Base-by-base conservation (phyloP, 2,329 filamentous ascomycete species). In the Colletotrichum viniferum region DNA sequence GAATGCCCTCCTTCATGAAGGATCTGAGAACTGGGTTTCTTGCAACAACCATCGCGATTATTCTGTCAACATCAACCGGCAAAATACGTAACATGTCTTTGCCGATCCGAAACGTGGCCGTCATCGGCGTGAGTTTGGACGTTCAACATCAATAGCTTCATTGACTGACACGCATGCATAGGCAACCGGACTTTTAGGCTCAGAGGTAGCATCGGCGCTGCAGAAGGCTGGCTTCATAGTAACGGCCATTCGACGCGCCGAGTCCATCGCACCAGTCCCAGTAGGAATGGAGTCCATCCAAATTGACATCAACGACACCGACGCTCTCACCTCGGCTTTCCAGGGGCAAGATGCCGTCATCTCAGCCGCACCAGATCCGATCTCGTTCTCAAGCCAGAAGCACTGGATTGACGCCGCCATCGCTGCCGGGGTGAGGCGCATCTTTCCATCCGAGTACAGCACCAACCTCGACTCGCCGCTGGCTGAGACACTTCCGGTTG, bases 341-440 rank as follows among this genome's bases (percentile, higher is more conserved):
- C 78, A 86, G 62, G 90, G 87, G 60, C 87, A 91, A 72, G 91
- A 93, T 74, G 91, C 88, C 0, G 85, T 93, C 18, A 81, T 92
- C 32, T 87, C 86, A 16, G 82, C 86, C 2, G 83, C 90, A 21
- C 86, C 84, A 18, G 79, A 88, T 8, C 56, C 76, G 10, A 73
- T 71, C 14, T 65, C 78, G 6, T 30, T 74, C 2, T 88, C 90
- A 73, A 81, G 82, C 18, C 90, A 91, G 77, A 82, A 83, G 36
- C 84, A 83, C 34, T 81, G 91, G 75, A 87, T 91, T 56, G 87
- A 91, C 68, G 90, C 89, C 2, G 86, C 88, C 26, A 83, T 89
- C 28, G 83, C 84, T 8, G 89, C 89, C 8, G 88, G 89, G 9
- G 89, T 92, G 7, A 85, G 88, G 77, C 85, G 88, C 26, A 90